Evolutionary conservation across 352 stramenopile genomes (phyloP).

Genomic region (Pythium coloratum): DNA sequence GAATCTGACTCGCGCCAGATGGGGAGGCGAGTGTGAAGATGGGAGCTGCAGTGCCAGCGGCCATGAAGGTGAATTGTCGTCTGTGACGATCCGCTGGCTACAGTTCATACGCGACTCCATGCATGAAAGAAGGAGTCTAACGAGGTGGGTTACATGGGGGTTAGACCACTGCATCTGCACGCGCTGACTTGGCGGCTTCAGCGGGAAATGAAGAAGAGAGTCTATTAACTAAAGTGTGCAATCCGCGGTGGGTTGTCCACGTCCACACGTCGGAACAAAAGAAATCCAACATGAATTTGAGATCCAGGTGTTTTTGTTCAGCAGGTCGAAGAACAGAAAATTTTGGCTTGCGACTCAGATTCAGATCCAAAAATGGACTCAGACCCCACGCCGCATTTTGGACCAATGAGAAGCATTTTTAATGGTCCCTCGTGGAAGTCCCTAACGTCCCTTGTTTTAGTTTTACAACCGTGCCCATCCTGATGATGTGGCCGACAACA

Average conservation of each 20-base stretch:
- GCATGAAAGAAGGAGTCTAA: too few relatives aligned
- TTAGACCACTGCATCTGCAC: too few relatives aligned
- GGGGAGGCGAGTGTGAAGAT: not conserved
- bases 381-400: not conserved
- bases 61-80: not conserved
- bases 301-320: not conserved
- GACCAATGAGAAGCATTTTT: not conserved
- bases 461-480: not conserved
- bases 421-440: not conserved
- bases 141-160: too few relatives aligned
- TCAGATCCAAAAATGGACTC: not conserved
- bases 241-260: not conserved
- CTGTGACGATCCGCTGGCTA: not conserved
- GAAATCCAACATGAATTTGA: not conserved
- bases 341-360: not conserved
- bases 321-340: constrained; percentile 1
- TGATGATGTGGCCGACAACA: constrained; percentile 5
- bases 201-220: not conserved
- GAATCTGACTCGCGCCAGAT: constrained; percentile 9
- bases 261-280: constrained; percentile 1
- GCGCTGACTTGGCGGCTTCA: not conserved
- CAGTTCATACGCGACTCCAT: too few relatives aligned
- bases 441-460: not conserved
- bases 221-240: not conserved
- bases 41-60: not conserved